phyloP scores from a whole-genome alignment of 1,284 basidiomycete species.

The Tetrapyrgos nigripes region DNA sequence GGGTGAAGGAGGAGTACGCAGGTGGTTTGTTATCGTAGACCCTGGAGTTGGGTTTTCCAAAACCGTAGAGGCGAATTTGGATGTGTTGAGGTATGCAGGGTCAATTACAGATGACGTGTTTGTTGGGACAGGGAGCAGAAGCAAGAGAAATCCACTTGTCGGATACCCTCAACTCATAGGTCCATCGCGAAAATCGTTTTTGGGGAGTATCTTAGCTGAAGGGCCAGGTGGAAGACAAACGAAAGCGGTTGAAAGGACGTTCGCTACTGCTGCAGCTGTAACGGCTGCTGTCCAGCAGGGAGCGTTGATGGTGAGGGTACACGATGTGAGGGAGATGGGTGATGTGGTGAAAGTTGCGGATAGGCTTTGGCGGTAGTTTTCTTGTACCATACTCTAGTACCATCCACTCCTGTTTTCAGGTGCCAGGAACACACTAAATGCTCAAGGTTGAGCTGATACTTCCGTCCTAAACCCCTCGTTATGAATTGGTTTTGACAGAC shows the following conservation, averaged over 20 bases:
- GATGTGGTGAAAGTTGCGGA: slow-evolving; percentile 56
- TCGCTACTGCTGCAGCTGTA: slow-evolving; percentile 86
- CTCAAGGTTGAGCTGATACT: no score
- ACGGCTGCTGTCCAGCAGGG: slow-evolving; percentile 80
- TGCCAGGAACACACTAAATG: no score
- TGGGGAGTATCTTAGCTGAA: slow-evolving; percentile 63
- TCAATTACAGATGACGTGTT: slow-evolving; percentile 12
- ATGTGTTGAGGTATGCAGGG: slow-evolving; percentile 63
- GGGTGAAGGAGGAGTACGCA: slow-evolving; percentile 76
- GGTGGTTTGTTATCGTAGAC: slow-evolving; percentile 94
- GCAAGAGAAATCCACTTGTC: slow-evolving; percentile 55
- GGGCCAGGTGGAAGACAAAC: slow-evolving; percentile 39
- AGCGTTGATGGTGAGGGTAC: slow-evolving; percentile 81
- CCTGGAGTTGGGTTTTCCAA: slow-evolving; percentile 98
- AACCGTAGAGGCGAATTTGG: slow-evolving; percentile 77
- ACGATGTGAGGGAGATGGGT: slow-evolving; percentile 77
- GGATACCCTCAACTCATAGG: slow-evolving; percentile 83
- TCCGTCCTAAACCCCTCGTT: no score
- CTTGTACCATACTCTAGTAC: no score
- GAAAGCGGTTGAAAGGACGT: slow-evolving; percentile 69
- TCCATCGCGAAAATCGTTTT: slow-evolving; percentile 83
- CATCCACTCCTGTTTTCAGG: no score
- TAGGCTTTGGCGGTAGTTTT: slow-evolving; percentile 46
- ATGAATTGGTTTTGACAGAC: no score
- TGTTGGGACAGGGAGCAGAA: slow-evolving; percentile 4